These are phyloP conservation scores for Lentinus tigrinus DNA, from an alignment of 768 basidiomycete species.

Conservation along the genomic window DNA sequence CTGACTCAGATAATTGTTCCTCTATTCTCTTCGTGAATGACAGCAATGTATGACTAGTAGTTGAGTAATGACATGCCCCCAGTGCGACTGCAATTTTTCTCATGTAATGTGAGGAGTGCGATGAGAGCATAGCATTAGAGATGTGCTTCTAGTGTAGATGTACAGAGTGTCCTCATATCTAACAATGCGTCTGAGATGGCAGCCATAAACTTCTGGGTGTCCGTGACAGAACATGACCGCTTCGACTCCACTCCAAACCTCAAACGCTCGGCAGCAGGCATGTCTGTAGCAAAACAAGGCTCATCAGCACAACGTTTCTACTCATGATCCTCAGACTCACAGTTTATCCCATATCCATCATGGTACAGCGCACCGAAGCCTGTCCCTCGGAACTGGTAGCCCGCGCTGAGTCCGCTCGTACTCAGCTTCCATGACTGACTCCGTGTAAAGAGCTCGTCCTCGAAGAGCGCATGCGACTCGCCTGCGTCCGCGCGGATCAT, in stretches of 20 bases:
- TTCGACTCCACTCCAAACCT: constrained; percentile 97
- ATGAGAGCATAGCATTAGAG: constrained; percentile 7
- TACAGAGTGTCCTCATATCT: constrained; percentile 55
- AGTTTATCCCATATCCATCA: constrained; percentile 94
- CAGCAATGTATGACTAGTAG: too few species aligned
- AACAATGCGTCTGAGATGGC: constrained; percentile 59
- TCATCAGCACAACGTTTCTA: constrained; percentile 3
- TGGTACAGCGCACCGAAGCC: constrained; percentile 83
- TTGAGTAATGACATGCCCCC: too few species aligned
- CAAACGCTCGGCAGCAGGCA: constrained; percentile 72
- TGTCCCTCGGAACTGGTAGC: constrained; percentile 83
- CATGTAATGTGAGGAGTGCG: too few species aligned
- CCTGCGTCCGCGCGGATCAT: constrained; percentile 55
- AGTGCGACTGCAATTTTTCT: too few species aligned
- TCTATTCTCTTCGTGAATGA: not conserved
- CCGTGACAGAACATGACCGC: constrained; percentile 62
- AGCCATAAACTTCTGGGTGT: constrained; percentile 65
- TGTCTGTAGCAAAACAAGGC: constrained; percentile 49
- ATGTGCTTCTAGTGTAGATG: constrained; percentile 2
- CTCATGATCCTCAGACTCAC: constrained; percentile 43
- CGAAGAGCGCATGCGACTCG: constrained; percentile 64
- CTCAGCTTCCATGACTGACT: constrained; percentile 87
- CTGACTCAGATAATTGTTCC: not conserved
- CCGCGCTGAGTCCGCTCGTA: constrained; percentile 87
- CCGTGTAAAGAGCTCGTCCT: constrained; percentile 70